Base-by-base conservation (phyloP, 78 protist species). In the Acrasis kona region DNA sequence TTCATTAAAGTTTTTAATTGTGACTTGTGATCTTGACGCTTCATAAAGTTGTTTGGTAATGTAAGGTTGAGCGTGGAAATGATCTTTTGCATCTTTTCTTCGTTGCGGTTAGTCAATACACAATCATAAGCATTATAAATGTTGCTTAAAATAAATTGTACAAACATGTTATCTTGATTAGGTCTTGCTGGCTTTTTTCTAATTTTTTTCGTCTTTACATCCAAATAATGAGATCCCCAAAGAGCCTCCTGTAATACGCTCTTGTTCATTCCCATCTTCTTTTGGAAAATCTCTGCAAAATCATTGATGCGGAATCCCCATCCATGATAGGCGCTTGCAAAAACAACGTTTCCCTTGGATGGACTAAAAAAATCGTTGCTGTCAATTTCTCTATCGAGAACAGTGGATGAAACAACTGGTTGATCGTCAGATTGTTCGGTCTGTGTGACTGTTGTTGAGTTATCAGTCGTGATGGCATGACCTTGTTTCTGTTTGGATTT, bases 221-320 rank as follows among this genome's bases (percentile, higher is more conserved):
- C 37, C 69, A 78, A 36, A 72, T 80, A 91, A 78, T 70, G 93
- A 0, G 89, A 94, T 10, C 99, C 99, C 98, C 98, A 96, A 36
- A 96, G 77, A 5, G 91, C 80, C 32, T 57, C 37, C 30, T 27
- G 66, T 71, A 95, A 80, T 8, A 70, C 72, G 6, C 10, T 61
- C 36, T 57, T 79, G 2, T 35, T 70, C 40, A 91, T 41, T 39
- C 89, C 89, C 31, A 92, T 65, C 41, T 81, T 84, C 10, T 5
- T 10, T 0, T 84, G 81, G 61, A 61, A 70, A 5, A 84, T 29
- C 34, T 37, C 12, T 0, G 91, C 93, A 50, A 91, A 89, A n/a
- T 71, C 30, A 19, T 31, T 39, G 1, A 87, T 0, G 7, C 65
- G 72, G 12, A 92, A 92, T 27, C 91, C 97, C 97, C 97, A 95